Percentiles rank a stretch among this genome's conserved stretches.
Evolutionary conservation across 2,329 filamentous ascomycete species (phyloP).

Genomic region (Penicillium sp.): DNA sequence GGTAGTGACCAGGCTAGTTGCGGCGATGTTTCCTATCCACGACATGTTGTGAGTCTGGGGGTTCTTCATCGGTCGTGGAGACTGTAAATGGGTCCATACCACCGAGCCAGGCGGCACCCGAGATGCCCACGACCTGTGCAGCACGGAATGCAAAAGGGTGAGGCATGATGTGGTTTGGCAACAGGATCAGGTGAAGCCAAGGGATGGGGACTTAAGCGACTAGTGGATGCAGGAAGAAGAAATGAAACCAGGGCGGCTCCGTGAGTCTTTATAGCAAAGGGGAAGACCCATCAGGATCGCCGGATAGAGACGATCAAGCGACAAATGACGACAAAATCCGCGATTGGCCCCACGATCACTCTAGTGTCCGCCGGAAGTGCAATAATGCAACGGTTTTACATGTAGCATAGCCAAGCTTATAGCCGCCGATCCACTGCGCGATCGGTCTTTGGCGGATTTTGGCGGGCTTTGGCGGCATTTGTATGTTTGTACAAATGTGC

Average conservation of each 20-base stretch:
- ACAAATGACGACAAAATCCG: too few relatives aligned
- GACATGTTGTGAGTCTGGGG: not conserved
- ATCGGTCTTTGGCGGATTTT: slow-evolving; percentile 10
- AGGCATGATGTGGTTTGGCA: slow-evolving; percentile 14
- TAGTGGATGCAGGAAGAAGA: not conserved
- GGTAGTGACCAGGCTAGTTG: slow-evolving; percentile 24
- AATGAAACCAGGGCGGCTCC: too few relatives aligned
- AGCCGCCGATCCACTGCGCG: not conserved
- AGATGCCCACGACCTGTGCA: slow-evolving; percentile 30
- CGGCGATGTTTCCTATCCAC: slow-evolving; percentile 28
- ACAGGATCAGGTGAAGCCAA: not conserved
- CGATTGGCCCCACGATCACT: too few relatives aligned
- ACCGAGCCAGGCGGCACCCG: slow-evolving; percentile 31
- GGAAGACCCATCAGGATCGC: too few relatives aligned
- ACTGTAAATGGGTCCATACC: slow-evolving; percentile 17
- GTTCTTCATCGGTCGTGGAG: not conserved
- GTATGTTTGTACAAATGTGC: not conserved
- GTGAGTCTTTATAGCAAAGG: too few relatives aligned
- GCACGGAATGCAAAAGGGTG: slow-evolving; percentile 23
- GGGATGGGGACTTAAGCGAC: not conserved
- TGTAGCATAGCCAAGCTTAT: not conserved
- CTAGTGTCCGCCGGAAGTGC: too few relatives aligned
- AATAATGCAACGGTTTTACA: not conserved
- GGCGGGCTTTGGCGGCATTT: slow-evolving; percentile 6
- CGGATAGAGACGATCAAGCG: too few relatives aligned